Base-by-base conservation (phyloP, 2,329 filamentous ascomycete species). In the Penicillium sp. region DNA sequence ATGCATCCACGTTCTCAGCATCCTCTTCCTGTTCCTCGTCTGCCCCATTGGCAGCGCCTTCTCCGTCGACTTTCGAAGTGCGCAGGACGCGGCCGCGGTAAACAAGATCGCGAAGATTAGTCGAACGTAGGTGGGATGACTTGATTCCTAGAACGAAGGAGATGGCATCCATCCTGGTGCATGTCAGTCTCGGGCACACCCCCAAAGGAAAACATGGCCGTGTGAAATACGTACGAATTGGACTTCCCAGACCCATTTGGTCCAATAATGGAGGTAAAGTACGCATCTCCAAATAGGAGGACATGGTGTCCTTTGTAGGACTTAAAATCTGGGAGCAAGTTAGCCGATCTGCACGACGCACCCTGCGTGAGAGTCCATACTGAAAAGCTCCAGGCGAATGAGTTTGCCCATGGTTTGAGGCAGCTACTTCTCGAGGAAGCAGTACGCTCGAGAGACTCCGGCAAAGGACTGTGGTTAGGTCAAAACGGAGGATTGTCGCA, bases 211-310 rank as follows among this genome's bases (percentile, higher is more conserved):
- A n/a, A 6, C 20, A 16, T 6, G 25, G 11, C 6, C 11, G 18
- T 2, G 11, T 20, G n/a, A 18, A 20, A 33, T 15, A 74, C 83
- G 64, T 70, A 91, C 87, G 90, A 95, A 67, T 98, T 98, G 14
- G 93, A 98, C 70, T 98, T 98, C 51, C 93, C 93, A 23, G 93
- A 97, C 74, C 93, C 93, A 90, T 98, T 98, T 64, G 93, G 93
- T 4, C 94, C 93, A 62, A 98, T 97, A 62, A 98, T 96, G 28
- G 93, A 98, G 34, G 93, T 98, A 69, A 98, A 98, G 70, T 96
- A 97, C 2, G 90, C 94, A 72, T 98, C 91, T 60, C 91, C 91
- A 59, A 98, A 96, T 37, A 96, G 80, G 30, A 98, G 81, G 45
- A 81, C 84, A 72, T 98, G 93, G 59, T 96, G 90, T 43, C 90